Conservation (phyloP, 495 filamentous ascomycete species). For the Neurospora sp. region DNA sequence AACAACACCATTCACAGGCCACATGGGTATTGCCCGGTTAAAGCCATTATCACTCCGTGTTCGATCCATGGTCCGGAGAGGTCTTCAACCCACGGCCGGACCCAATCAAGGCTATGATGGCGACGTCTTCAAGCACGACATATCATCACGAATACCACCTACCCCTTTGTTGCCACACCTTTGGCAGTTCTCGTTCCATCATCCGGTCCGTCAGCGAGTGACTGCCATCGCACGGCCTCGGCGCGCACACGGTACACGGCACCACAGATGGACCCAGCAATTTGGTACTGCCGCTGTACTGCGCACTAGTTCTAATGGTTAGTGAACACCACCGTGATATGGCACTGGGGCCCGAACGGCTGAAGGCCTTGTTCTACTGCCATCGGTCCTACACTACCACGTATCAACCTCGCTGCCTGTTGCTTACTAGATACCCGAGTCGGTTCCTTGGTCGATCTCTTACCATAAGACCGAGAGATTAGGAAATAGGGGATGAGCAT, state of each 20-base stretch:
- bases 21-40: neutral
- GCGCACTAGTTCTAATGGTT: neutral
- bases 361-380: neutral
- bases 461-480: neutral
- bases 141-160: neutral
- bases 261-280: neutral
- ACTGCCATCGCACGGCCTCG: neutral
- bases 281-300: neutral
- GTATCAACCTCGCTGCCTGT: neutral
- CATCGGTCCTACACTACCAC: neutral
- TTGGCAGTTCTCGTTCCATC: neutral
- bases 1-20: neutral
- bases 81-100: neutral
- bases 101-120: neutral
- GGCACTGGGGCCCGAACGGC: neutral
- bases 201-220: neutral
- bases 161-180: neutral
- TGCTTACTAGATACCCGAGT: neutral
- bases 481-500: neutral
- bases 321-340: neutral
- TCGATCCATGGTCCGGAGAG: neutral
- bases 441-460: neutral
- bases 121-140: neutral
- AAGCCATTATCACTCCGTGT: neutral
- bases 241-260: neutral